A percentile compares a stretch with the other conserved stretches of the same genome.
Evolutionary conservation across 202 grass and related monocot species (phyloP).

Genomic region (Brachypodium distachyon): DNA sequence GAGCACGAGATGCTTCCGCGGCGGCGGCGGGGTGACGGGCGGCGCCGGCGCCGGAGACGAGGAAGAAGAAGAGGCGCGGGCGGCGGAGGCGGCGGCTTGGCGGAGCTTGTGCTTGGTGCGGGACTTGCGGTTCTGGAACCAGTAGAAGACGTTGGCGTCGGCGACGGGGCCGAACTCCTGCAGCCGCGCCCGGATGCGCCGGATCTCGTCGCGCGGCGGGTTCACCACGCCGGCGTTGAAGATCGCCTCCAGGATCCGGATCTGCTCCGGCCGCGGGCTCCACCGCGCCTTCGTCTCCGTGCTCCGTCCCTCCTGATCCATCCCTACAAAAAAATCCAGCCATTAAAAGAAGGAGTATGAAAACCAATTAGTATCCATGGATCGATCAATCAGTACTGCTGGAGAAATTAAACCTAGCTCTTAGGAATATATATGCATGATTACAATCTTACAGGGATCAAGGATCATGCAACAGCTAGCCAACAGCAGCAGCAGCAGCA

Average conservation of each 20-base stretch:
- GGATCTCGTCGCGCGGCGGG: constrained; percentile 92
- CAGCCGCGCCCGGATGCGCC: constrained; percentile 73
- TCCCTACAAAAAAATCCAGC: constrained; percentile 40
- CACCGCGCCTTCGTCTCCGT: constrained; percentile 75
- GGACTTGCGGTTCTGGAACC: constrained; percentile 99
- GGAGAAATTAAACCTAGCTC: constrained; percentile 4
- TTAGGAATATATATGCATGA: too few relatives aligned
- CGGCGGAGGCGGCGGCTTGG: neutral
- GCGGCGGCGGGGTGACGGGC: constrained; percentile 13
- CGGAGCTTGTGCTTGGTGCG: constrained; percentile 87
- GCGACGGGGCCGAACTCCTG: constrained; percentile 83
- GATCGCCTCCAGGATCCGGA: constrained; percentile 85
- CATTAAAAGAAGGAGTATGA: too few relatives aligned
- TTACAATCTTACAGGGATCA: too few relatives aligned
- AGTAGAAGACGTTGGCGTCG: constrained; percentile 99
- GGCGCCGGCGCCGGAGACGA: neutral
- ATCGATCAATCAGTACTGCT: neutral
- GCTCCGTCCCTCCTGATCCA: constrained; percentile 51
- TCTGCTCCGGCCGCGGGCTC: constrained; percentile 98
- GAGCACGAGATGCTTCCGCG: neutral
- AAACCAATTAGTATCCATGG: neutral
- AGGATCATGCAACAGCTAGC: constrained; percentile 1
- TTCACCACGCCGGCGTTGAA: constrained; percentile 97
- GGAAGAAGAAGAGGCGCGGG: neutral
- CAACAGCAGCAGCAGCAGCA: neutral